Evolutionary conservation across 768 basidiomycete species (phyloP), one percentile per base, ranked within the genome.

Genomic region (Arthromyces matolae): DNA sequence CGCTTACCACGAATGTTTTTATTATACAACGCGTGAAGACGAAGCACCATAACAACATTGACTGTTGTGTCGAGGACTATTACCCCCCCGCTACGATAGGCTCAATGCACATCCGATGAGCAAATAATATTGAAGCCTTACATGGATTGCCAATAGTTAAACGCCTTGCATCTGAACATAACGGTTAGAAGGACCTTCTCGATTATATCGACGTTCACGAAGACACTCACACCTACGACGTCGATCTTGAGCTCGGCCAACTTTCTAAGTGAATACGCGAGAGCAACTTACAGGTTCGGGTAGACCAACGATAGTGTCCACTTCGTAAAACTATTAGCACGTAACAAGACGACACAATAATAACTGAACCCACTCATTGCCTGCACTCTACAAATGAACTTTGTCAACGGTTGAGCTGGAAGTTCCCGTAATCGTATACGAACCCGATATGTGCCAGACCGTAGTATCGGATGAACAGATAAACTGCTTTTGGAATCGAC

Each of bases 401-500:
- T 36, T 14, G 28, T 14, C 16, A 20, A 42, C 24, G 14, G 5
- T 2, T 16, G 16, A 31, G n/a, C n/a, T n/a, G n/a, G n/a, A n/a
- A n/a, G n/a, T n/a, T n/a, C n/a, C n/a, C n/a, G n/a, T n/a, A 37
- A 22, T 7, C 31, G 4, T 9, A 4, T 16, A 31, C 48, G 16
- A 10, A 49, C 48, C 40, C 47, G 8, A 49, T 8, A 20, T 49
- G 48, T 14, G 36, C 27, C 3, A 38, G 3, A 4, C 48, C 48
- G 25, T 49, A 49, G 23, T 49, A 49, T 18, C 48, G 33, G n/a
- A 49, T 49, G 18, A 49, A 29, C 13, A 49, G 13, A 49, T 49
- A 49, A 36, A 49, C 41, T 8, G 12, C 48, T 32, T 49, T 49
- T 22, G 48, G 48, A 16, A 49, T 5, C 8, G 48, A 49, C 48